Percentiles rank a stretch among this genome's conserved stretches.
phyloP scores from a whole-genome alignment of 1,284 basidiomycete genomes.

The Cerrena zonata region DNA sequence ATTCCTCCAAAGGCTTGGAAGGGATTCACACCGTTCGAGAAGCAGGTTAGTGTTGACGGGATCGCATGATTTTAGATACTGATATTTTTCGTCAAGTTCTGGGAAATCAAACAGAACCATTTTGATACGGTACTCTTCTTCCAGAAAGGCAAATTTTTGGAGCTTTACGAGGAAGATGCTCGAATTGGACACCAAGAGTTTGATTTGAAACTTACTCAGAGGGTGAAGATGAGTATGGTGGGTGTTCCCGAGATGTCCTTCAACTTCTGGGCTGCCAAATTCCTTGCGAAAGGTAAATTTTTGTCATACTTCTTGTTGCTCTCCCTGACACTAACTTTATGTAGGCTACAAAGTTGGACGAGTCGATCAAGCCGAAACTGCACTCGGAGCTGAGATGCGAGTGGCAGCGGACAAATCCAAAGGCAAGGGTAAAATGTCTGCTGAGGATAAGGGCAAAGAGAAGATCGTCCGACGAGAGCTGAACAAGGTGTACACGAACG shows the following conservation, averaged over 20 bases:
- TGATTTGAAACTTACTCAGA: constrained; percentile 83
- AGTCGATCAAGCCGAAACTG: constrained; percentile 96
- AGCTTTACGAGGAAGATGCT: constrained; percentile 95
- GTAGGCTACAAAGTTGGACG: constrained; percentile 92
- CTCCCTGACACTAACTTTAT: not conserved
- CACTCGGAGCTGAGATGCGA: constrained; percentile 77
- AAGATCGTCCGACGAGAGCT: constrained; percentile 86
- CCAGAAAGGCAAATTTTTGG: constrained; percentile 75
- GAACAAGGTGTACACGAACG: constrained; percentile 93
- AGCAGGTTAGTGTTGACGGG: constrained; percentile 53
- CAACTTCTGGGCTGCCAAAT: constrained; percentile 88
- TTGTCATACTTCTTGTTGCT: not conserved
- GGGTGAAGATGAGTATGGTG: constrained; percentile 99
- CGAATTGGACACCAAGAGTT: constrained; percentile 86
- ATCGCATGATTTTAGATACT: not conserved
- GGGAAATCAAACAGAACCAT: constrained; percentile 96
- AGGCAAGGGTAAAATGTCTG: constrained; percentile 32
- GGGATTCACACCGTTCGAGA: constrained; percentile 92
- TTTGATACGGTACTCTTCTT: constrained; percentile 95
- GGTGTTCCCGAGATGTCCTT: constrained; percentile 94
- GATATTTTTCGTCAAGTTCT: constrained; percentile 53
- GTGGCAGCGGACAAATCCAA: constrained; percentile 66
- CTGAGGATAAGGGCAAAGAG: constrained; percentile 47
- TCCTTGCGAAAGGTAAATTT: constrained; percentile 65
- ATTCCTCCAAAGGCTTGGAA: constrained; percentile 79